These are phyloP conservation scores for Chondrostereum purpureum DNA, from an alignment of 1,284 basidiomycete genomes.

Conservation along the genomic window DNA sequence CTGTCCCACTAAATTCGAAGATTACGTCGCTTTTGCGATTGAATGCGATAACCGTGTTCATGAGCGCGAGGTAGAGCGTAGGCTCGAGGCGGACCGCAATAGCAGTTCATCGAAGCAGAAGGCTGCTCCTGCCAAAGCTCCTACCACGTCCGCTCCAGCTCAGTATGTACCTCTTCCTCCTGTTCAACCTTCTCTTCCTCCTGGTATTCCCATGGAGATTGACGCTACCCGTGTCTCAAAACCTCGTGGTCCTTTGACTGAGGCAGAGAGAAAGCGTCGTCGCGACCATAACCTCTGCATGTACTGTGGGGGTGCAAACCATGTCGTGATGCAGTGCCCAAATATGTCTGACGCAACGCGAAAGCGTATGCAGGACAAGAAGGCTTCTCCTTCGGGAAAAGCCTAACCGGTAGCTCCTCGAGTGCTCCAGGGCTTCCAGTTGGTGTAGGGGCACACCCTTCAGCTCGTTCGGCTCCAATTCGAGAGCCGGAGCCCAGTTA, in stretches of 20 bases:
- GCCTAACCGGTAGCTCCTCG: slow-evolving; percentile 7
- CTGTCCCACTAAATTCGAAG: background rate
- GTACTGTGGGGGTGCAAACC: slow-evolving; percentile 4
- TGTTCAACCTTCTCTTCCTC: background rate
- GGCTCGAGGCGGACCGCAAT: background rate
- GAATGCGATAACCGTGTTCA: slow-evolving; percentile 1
- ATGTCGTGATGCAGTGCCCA: background rate
- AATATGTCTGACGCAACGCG: slow-evolving; percentile 2
- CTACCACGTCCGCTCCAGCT: background rate
- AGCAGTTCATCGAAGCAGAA: background rate
- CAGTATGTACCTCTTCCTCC: background rate
- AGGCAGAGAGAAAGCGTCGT: slow-evolving; percentile 2
- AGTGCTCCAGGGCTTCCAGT: slow-evolving; percentile 6
- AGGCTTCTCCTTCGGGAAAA: slow-evolving; percentile 7
- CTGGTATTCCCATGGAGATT: slow-evolving; percentile 5
- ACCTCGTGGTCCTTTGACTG: slow-evolving; percentile 4
- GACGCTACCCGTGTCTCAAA: slow-evolving; percentile 1
- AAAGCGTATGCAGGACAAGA: background rate
- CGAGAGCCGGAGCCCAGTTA: background rate
- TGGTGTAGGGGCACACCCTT: slow-evolving; percentile 3
- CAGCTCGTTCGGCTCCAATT: background rate
- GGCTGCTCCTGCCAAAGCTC: background rate
- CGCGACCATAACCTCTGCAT: slow-evolving; percentile 5
- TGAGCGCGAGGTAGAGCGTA: slow-evolving; percentile 1
- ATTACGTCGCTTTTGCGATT: background rate